Percentiles rank a stretch among this genome's conserved stretches.
Evolutionary conservation across 192 early-diverging fungal genomes (phyloP).

Genomic region (Linnemannia zychae): DNA sequence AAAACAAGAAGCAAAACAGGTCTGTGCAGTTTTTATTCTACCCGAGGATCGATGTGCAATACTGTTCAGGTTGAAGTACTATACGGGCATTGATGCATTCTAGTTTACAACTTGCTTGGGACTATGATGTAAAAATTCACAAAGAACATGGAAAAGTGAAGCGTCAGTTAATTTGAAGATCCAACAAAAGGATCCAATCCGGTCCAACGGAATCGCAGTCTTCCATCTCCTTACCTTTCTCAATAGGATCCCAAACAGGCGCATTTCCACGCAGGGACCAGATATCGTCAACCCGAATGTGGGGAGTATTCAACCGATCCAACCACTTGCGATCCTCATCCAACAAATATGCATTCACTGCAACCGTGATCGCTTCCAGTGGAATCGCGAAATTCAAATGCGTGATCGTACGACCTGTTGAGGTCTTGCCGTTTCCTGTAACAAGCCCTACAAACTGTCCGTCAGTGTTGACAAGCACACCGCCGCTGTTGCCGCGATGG

Average conservation of each 20-base stretch:
- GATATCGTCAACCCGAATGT: conserved; percentile 37
- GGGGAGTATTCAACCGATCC: conserved; percentile 37
- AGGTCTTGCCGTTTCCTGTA: conserved; percentile 54
- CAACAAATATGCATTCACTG: conserved; percentile 40
- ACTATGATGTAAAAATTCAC: not conserved
- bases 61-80: too few relatives aligned
- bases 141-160: not conserved
- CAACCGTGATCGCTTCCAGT: conserved; percentile 30
- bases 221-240: conserved; percentile 54
- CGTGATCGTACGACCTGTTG: conserved; percentile 53
- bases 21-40: too few relatives aligned
- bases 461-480: conserved; percentile 47
- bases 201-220: too few relatives aligned
- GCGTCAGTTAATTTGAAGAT: too few relatives aligned
- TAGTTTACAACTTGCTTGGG: conserved; percentile 27
- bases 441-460: conserved; percentile 50
- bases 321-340: conserved; percentile 51
- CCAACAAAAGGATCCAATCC: too few relatives aligned
- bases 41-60: too few relatives aligned
- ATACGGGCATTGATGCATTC: too few relatives aligned
- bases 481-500: conserved; percentile 58
- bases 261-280: conserved; percentile 48
- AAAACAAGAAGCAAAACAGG: not conserved
- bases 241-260: conserved; percentile 45
- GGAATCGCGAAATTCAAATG: conserved; percentile 60